Conservation (phyloP, 1,284 basidiomycete genomes). For the Ceratobasidium sp. region DNA sequence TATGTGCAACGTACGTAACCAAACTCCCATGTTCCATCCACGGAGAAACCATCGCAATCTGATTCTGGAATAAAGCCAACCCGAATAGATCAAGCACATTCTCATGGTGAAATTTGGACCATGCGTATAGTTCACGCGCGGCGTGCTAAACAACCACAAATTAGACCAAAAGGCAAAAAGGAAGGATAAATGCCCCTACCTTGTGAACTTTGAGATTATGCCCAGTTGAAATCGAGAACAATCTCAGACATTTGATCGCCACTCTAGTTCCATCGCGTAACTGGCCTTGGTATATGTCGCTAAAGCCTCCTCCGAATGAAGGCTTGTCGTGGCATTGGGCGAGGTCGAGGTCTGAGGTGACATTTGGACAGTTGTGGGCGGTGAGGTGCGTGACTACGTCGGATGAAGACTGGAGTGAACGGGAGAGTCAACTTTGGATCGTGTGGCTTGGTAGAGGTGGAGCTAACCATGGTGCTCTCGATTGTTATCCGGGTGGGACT, state of each 20-base stretch:
- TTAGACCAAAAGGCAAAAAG: background rate
- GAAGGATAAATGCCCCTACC: background rate
- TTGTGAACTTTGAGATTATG: background rate
- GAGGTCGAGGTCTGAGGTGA: background rate
- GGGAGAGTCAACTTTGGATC: background rate
- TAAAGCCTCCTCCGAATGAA: background rate
- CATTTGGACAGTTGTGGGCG: background rate
- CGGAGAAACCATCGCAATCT: slow-evolving; percentile 35
- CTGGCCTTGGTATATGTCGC: slow-evolving; percentile 20
- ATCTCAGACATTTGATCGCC: slow-evolving; percentile 13
- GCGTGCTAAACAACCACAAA: background rate
- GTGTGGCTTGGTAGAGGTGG: background rate
- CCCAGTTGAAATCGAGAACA: background rate
- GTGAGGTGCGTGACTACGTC: background rate
- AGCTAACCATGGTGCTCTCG: background rate
- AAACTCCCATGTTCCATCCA: slow-evolving; percentile 22
- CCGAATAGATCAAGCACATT: slow-evolving; percentile 18
- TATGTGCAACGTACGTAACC: background rate
- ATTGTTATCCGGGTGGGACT: slow-evolving; percentile 10
- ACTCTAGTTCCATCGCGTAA: background rate
- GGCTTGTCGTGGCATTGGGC: background rate
- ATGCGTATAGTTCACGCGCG: slow-evolving; percentile 34
- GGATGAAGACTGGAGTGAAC: background rate
- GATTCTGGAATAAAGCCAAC: slow-evolving; percentile 3
- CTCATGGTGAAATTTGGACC: slow-evolving; percentile 24